Conservation (phyloP, 1,139 yeast genomes). For the Debaryomyces subglobosus region DNA sequence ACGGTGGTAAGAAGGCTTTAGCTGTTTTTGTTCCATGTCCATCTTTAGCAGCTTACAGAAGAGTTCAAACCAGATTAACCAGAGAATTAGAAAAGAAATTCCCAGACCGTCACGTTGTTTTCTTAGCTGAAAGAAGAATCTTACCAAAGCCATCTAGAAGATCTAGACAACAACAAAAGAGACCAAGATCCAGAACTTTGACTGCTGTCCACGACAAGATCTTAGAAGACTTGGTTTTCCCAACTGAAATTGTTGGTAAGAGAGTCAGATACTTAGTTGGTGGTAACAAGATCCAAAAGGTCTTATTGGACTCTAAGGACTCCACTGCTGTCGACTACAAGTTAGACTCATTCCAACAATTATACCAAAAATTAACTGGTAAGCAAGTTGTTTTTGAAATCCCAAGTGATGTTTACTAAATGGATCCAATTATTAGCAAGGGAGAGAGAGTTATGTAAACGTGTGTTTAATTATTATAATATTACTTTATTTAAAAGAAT, state of each 20-base stretch:
- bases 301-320: slow-evolving; percentile 97
- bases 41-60: slow-evolving; percentile 91
- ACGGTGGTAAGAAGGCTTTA: slow-evolving; percentile 98
- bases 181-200: slow-evolving; percentile 99
- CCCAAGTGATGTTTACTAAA: slow-evolving; percentile 64
- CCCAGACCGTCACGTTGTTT: slow-evolving; percentile 99
- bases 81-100: slow-evolving; percentile 99
- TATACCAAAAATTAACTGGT: slow-evolving; percentile 98
- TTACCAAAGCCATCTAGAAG: slow-evolving; percentile 95
- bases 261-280: slow-evolving; percentile 99
- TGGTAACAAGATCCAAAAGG: slow-evolving; percentile 98
- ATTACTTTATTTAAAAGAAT: slow-evolving; percentile 6
- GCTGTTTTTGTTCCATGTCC: slow-evolving; percentile 99
- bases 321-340: slow-evolving; percentile 97
- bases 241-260: slow-evolving; percentile 99
- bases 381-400: slow-evolving; percentile 99
- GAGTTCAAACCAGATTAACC: slow-evolving; percentile 95
- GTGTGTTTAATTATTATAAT: slow-evolving; percentile 12
- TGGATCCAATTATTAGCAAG: slow-evolving; percentile 10
- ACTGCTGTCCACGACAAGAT: slow-evolving; percentile 98
- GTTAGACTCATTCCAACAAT: slow-evolving; percentile 99
- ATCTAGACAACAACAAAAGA: slow-evolving; percentile 94
- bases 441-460: slow-evolving; percentile 4
- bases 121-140: slow-evolving; percentile 99
- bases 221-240: slow-evolving; percentile 99